These are phyloP conservation scores for Cercospora citrullina DNA, from an alignment of 2,329 filamentous ascomycete species.

Conservation along the genomic window DNA sequence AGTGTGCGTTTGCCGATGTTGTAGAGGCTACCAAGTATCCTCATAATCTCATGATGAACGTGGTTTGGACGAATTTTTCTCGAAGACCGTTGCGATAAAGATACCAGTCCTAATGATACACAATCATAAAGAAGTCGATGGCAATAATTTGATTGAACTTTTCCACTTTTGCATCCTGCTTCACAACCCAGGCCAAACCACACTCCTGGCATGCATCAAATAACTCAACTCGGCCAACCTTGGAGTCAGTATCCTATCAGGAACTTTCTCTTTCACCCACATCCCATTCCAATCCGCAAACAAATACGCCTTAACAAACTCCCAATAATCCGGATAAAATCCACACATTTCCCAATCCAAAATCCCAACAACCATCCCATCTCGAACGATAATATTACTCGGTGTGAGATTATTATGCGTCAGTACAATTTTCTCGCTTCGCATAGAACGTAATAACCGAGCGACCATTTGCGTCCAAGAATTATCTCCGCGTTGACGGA, in stretches of 20 bases:
- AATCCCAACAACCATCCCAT: conserved; percentile 20
- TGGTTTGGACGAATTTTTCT: not conserved
- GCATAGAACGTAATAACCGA: conserved; percentile 4
- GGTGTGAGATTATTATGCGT: conserved; percentile 26
- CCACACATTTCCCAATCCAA: conserved; percentile 26
- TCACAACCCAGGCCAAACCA: conserved; percentile 5
- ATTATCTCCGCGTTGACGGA: conserved; percentile 1
- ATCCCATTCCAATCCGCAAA: conserved; percentile 14
- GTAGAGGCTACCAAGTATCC: not conserved
- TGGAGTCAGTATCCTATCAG: conserved; percentile 14
- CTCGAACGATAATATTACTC: conserved; percentile 26
- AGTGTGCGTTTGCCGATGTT: not conserved
- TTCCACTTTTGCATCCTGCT: not conserved
- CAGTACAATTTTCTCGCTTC: conserved; percentile 16
- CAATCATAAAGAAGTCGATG: not conserved
- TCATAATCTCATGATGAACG: not conserved
- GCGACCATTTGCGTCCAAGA: conserved; percentile 11
- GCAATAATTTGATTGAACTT: not conserved
- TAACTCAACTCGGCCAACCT: conserved; percentile 6
- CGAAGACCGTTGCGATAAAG: not conserved
- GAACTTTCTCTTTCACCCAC: conserved; percentile 14
- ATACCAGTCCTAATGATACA: not conserved
- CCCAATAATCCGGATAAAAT: conserved; percentile 24
- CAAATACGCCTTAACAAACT: conserved; percentile 17
- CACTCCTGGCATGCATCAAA: conserved; percentile 11